phyloP scores from a whole-genome alignment of 352 stramenopile species.

The Globisporangium cylindrosporum region DNA sequence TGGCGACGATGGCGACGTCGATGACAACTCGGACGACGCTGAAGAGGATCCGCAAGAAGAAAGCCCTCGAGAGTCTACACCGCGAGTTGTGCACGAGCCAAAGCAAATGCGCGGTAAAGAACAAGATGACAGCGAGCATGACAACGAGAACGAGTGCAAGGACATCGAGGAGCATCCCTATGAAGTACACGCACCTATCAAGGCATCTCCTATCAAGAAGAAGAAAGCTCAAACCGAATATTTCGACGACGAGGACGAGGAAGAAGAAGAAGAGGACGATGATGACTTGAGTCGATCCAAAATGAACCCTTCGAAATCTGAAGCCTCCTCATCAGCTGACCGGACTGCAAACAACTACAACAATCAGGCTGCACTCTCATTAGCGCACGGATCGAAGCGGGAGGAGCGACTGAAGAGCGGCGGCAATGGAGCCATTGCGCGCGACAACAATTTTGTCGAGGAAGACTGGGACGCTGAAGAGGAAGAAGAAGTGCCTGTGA shows the following conservation, averaged over 20 bases:
- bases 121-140: neutral
- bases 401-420: constrained; percentile 11
- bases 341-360: neutral
- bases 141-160: constrained; percentile 19
- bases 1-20: constrained; percentile 16
- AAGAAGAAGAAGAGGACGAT: constrained; percentile 26
- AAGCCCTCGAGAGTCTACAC: constrained; percentile 30
- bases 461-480: constrained; percentile 76
- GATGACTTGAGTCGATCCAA: neutral
- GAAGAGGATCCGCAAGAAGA: constrained; percentile 36
- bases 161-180: constrained; percentile 10
- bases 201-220: neutral
- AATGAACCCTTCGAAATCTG: constrained; percentile 11
- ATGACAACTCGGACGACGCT: constrained; percentile 23
- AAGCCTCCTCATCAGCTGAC: neutral
- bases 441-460: constrained; percentile 78
- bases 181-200: neutral
- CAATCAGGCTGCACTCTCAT: constrained; percentile 11
- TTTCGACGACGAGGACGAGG: constrained; percentile 65
- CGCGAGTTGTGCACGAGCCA: neutral
- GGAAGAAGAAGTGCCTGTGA: constrained; percentile 5
- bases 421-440: constrained; percentile 22
- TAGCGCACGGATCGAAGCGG: constrained; percentile 1
- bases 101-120: neutral
- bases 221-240: constrained; percentile 33